Percentiles rank a stretch among this genome's conserved stretches.
Conservation (phyloP, 768 basidiomycete genomes). For the Psilocybe cubensis region DNA sequence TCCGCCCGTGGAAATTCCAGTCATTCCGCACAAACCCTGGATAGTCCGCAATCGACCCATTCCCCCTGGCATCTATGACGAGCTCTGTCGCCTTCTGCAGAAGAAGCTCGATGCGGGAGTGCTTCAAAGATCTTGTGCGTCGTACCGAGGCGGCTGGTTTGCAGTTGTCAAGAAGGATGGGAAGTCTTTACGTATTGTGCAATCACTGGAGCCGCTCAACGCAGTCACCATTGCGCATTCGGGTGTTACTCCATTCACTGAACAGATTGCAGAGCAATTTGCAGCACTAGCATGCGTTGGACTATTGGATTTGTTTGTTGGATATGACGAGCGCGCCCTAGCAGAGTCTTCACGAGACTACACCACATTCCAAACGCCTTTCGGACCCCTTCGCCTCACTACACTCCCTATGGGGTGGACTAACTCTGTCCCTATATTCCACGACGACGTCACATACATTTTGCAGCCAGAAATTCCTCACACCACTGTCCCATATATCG, state of each 20-base stretch:
- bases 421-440: too few relatives aligned
- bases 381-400: conserved; percentile 22
- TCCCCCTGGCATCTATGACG: conserved; percentile 30
- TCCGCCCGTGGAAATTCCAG: conserved; percentile 28
- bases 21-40: conserved; percentile 35
- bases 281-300: conserved; percentile 29
- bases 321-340: background rate
- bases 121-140: conserved; percentile 40
- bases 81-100: conserved; percentile 36
- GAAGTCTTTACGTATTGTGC: conserved; percentile 33
- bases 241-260: too few relatives aligned
- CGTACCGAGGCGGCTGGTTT: conserved; percentile 43
- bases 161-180: conserved; percentile 40
- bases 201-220: too few relatives aligned
- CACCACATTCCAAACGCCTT: conserved; percentile 44
- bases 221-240: too few relatives aligned
- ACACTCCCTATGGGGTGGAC: background rate
- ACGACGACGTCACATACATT: too few relatives aligned
- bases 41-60: conserved; percentile 32
- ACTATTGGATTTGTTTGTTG: too few relatives aligned
- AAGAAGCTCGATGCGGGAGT: conserved; percentile 40
- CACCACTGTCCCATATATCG: conserved; percentile 24
- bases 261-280: conserved; percentile 36
- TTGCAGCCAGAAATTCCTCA: too few relatives aligned
- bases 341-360: conserved; percentile 32